Evolutionary conservation across 768 basidiomycete species (phyloP), one percentile per base, ranked within the genome.

Genomic region (Trametes villosa): DNA sequence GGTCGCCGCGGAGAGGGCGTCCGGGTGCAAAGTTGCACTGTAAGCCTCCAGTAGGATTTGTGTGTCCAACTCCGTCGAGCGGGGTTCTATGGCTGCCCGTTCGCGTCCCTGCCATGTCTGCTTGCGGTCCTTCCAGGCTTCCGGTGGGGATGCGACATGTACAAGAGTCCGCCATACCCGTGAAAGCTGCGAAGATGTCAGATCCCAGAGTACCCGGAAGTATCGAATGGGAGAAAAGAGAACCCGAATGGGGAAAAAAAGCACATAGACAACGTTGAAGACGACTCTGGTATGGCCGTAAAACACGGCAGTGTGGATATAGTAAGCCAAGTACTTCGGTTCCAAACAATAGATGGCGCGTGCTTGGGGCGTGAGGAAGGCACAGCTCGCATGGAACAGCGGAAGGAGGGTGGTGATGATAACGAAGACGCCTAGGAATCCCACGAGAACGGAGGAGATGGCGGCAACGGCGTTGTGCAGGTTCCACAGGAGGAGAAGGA

Each of bases 401-500:
- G 36, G 36, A 18, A 38, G 36, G 18, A 38, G 15, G 6, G 36
- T 38, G 7, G 15, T 17, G 36, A 38, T 3, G 7, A 17, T 4
- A 17, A 15, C 18, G 36, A 38, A 7, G 7, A 38, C 15, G 6
- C 7, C 36, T 7, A 38, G 36, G 36, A 38, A 11, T 15, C 50
- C 34, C 7, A 60, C n/a, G 33, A 60, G 20, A 8, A 24, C 34
- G 2, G 48, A 41, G 13, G n/a, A 20, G 20, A 52, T 30, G 31
- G 45, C 24, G 8, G 65, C 68, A 33, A 67, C 57, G 1, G n/a
- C n/a, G 33, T 18, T 13, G 42, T 69, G 26, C 7, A 67, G 12
- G 22, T 48, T 38, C 55, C 57, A 63, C 4, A 67, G 52, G 18
- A 65, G 56, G 11, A 63, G 40, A 26, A 61, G 22, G 13, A 69